Evolutionary conservation across 2,329 filamentous ascomycete genomes (phyloP).

Genomic region (Annulohypoxylon truncatum): DNA sequence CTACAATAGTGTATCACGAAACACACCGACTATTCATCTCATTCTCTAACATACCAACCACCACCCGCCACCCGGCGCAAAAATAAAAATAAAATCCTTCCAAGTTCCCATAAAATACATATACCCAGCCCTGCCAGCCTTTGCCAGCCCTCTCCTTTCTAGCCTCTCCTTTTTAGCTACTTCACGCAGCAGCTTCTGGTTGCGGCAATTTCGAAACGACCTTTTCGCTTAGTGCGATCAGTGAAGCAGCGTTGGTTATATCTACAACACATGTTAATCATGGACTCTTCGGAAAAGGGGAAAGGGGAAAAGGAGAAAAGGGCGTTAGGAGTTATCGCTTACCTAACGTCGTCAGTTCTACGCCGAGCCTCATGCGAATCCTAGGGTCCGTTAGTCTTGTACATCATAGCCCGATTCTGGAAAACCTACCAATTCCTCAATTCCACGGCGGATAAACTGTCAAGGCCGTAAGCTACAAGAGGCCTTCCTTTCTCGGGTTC

Average conservation of each 20-base stretch:
- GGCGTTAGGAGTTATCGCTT: too few relatives aligned
- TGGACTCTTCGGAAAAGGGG: not conserved
- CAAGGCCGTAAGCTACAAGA: conserved; percentile 46
- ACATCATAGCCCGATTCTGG: too few relatives aligned
- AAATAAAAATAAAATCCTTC: too few relatives aligned
- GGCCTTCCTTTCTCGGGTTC: too few relatives aligned
- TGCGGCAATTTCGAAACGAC: conserved; percentile 28
- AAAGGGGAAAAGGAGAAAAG: not conserved
- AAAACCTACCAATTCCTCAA: conserved; percentile 41
- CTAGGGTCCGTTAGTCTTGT: not conserved
- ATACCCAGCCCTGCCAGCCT: not conserved
- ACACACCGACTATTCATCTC: not conserved
- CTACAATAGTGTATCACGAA: conserved; percentile 6
- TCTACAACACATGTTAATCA: conserved; percentile 37
- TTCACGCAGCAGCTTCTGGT: conserved; percentile 7
- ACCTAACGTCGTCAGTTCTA: conserved; percentile 39
- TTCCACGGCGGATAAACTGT: conserved; percentile 49
- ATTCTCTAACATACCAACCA: not conserved
- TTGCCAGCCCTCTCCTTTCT: not conserved
- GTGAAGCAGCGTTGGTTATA: conserved; percentile 45
- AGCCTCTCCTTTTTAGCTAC: not conserved
- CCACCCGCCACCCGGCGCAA: too few relatives aligned
- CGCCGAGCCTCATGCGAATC: conserved; percentile 42
- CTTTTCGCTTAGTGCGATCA: conserved; percentile 47
- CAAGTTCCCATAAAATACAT: too few relatives aligned